Evolutionary conservation across 78 protist genomes (phyloP).

Genomic region (Protostelium mycophagum): DNA sequence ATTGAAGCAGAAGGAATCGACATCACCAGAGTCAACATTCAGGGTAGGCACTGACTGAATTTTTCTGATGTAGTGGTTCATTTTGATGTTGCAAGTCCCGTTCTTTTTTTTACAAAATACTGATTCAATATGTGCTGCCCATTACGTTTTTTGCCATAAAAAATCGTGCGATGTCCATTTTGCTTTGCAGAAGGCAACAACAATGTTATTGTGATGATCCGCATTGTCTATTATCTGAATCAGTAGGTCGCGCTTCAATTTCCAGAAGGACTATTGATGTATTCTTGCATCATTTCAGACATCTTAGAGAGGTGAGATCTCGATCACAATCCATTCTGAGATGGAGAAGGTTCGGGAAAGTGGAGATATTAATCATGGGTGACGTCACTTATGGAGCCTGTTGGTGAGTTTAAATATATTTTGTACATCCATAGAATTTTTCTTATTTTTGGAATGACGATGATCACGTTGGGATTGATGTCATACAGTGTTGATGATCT

Average conservation of each 20-base stretch:
- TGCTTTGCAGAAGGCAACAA: no score
- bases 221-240: no score
- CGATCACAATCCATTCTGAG: not conserved
- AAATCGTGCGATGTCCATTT: no score
- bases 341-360: constrained; percentile 34
- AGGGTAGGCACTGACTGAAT: no score
- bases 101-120: no score
- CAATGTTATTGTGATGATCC: no score
- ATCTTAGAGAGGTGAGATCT: constrained; percentile 69
- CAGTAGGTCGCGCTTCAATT: constrained; percentile 94
- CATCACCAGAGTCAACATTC: not conserved
- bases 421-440: no score
- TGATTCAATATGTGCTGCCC: no score
- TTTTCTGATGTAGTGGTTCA: no score
- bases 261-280: constrained; percentile 97
- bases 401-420: constrained; percentile 53
- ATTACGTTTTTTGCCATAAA: no score
- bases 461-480: not conserved
- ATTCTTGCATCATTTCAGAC: constrained; percentile 84
- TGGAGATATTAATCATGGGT: constrained; percentile 87
- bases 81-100: no score
- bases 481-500: constrained; percentile 84
- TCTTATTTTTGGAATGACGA: no score
- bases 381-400: constrained; percentile 99
- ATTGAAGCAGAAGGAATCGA: not conserved